Conservation (phyloP, 2,329 filamentous ascomycete genomes). For the Colletotrichum limetticola region DNA sequence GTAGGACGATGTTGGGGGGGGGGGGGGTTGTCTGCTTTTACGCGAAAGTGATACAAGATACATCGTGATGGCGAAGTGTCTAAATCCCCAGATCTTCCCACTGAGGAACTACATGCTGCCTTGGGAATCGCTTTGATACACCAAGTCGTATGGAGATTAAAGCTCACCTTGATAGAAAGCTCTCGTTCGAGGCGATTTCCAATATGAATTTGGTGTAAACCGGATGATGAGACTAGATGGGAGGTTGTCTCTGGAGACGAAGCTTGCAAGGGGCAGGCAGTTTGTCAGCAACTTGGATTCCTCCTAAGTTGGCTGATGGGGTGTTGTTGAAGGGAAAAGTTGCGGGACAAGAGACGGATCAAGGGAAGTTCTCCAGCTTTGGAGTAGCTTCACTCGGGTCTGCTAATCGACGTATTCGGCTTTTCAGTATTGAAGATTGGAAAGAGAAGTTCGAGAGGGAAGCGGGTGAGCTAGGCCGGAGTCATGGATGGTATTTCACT, state of each 20-base stretch:
- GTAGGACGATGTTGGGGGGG: background rate
- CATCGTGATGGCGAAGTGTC: background rate
- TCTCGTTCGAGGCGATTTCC: background rate
- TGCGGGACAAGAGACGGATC: background rate
- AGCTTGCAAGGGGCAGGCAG: background rate
- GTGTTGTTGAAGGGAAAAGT: background rate
- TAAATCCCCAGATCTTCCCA: background rate
- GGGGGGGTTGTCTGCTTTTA: background rate
- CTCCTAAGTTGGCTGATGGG: background rate
- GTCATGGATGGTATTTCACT: constrained; percentile 41
- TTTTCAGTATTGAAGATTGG: background rate
- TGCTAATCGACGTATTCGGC: constrained; percentile 15
- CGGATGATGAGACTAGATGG: background rate
- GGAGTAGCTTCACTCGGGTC: constrained; percentile 3
- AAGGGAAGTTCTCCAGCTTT: constrained; percentile 17
- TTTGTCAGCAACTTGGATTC: constrained; percentile 3
- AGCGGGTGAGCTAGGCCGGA: constrained; percentile 29
- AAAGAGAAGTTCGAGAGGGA: constrained; percentile 10
- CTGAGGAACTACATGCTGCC: background rate
- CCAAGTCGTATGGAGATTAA: background rate
- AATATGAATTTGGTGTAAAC: background rate
- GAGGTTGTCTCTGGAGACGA: no score
- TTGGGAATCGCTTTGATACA: background rate
- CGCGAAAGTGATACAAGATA: background rate
- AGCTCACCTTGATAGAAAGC: constrained; percentile 7